Percentiles rank a stretch among this genome's conserved stretches.
Evolutionary conservation across 257 asterid species (phyloP).

Genomic region (Ilex asprella): DNA sequence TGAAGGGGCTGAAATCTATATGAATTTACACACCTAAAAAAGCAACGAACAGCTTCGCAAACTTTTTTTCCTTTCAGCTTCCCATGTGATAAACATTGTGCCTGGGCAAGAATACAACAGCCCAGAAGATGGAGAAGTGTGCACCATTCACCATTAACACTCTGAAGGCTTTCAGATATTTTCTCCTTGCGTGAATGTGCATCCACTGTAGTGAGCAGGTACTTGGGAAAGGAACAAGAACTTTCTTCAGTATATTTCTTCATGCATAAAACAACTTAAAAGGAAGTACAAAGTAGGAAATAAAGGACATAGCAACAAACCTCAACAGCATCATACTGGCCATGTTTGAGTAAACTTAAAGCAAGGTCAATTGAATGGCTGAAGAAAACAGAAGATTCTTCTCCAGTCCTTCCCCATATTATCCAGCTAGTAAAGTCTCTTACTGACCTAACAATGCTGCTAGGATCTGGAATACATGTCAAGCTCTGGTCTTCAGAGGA

Average conservation of each 20-base stretch:
- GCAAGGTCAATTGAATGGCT: slow-evolving; percentile 78
- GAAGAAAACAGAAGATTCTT: slow-evolving; percentile 74
- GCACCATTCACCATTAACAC: slow-evolving; percentile 50
- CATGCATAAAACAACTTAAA: slow-evolving; percentile 11
- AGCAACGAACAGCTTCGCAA: slow-evolving; percentile 76
- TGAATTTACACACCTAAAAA: slow-evolving; percentile 56
- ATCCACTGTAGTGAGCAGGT: slow-evolving; percentile 76
- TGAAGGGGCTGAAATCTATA: too few species aligned
- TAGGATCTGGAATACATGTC: slow-evolving; percentile 48
- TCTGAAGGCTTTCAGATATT: slow-evolving; percentile 67
- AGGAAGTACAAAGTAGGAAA: background rate
- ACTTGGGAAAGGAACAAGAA: slow-evolving; percentile 36
- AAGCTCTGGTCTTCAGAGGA: slow-evolving; percentile 36
- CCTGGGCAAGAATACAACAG: slow-evolving; percentile 80
- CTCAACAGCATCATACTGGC: slow-evolving; percentile 80
- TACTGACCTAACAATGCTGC: slow-evolving; percentile 48
- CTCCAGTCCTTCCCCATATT: slow-evolving; percentile 69
- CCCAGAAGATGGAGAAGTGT: slow-evolving; percentile 82
- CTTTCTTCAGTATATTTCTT: slow-evolving; percentile 25
- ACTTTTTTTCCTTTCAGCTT: slow-evolving; percentile 53
- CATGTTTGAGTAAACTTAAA: slow-evolving; percentile 59
- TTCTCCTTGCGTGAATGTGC: slow-evolving; percentile 68
- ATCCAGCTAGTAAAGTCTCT: slow-evolving; percentile 88
- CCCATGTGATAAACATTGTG: slow-evolving; percentile 54
- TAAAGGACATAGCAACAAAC: slow-evolving; percentile 37